Percentiles rank a stretch among this genome's conserved stretches.
These are phyloP conservation scores for Ambrosia artemisiifolia DNA, from an alignment of 129 eudicot genomes.

Conservation along the genomic window DNA sequence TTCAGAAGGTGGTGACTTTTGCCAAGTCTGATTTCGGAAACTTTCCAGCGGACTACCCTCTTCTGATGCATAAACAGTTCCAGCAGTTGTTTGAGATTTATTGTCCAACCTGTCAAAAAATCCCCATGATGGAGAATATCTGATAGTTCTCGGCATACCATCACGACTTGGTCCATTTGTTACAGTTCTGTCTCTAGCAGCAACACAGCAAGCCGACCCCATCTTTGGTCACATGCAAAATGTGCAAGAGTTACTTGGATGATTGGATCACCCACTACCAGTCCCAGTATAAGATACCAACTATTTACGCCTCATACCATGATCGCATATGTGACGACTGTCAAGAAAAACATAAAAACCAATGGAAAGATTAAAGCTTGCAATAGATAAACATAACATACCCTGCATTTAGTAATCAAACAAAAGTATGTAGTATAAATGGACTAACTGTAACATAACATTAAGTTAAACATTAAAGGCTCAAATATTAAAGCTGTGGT, in stretches of 20 bases:
- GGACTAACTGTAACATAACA: too few species aligned
- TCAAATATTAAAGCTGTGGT: constrained; percentile 9
- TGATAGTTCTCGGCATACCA: constrained; percentile 52
- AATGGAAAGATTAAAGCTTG: not conserved
- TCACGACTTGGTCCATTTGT: constrained; percentile 60
- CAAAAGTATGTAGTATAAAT: too few species aligned
- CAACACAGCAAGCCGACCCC: constrained; percentile 99
- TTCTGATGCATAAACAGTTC: constrained; percentile 78
- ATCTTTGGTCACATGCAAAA: constrained; percentile 46
- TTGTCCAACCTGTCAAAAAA: constrained; percentile 52
- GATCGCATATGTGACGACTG: constrained; percentile 18
- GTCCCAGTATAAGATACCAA: constrained; percentile 10
- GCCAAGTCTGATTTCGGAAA: constrained; percentile 55
- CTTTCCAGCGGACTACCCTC: constrained; percentile 90
- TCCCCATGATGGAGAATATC: constrained; percentile 93
- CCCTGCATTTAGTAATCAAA: too few species aligned
- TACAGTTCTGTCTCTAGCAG: constrained; percentile 83
- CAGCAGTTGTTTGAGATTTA: constrained; percentile 68
- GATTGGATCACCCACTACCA: constrained; percentile 23
- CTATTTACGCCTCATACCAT: constrained; percentile 14
- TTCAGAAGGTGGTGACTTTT: constrained; percentile 74
- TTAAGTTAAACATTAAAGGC: too few species aligned
- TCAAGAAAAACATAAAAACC: not conserved
- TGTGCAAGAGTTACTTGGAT: constrained; percentile 16
- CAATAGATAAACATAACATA: not conserved